phyloP scores from a whole-genome alignment of 1,284 basidiomycete genomes.

The Ganoderma sinense region DNA sequence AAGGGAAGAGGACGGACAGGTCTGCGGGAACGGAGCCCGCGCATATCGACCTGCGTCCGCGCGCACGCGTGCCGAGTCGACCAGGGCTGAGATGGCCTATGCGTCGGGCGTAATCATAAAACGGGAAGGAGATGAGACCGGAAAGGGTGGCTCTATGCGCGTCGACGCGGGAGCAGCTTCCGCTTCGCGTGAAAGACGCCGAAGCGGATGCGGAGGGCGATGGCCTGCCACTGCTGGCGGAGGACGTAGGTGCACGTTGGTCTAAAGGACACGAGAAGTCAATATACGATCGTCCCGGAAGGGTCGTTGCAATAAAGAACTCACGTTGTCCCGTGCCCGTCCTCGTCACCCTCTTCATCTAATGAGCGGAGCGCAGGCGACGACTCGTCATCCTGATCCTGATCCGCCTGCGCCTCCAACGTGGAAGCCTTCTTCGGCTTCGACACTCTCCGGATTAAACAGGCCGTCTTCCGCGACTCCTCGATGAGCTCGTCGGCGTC shows the following conservation, averaged over 20 bases:
- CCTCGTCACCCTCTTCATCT: constrained; percentile 26
- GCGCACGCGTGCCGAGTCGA: constrained; percentile 30
- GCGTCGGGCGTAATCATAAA: constrained; percentile 19
- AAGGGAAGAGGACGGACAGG: constrained; percentile 11
- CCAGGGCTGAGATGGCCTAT: constrained; percentile 25
- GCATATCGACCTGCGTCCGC: constrained; percentile 29
- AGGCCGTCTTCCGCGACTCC: constrained; percentile 27
- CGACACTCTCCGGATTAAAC: constrained; percentile 27
- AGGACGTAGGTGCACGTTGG: constrained; percentile 64
- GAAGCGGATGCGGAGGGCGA: constrained; percentile 60
- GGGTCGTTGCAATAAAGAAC: constrained; percentile 1
- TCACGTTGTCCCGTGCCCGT: constrained; percentile 45
- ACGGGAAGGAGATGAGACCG: constrained; percentile 1
- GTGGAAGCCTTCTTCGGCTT: constrained; percentile 27
- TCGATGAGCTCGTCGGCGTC: constrained; percentile 28
- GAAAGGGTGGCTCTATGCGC: constrained; percentile 24
- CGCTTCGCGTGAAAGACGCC: constrained; percentile 65
- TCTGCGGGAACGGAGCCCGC: constrained; percentile 12
- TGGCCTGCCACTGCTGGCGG: constrained; percentile 64
- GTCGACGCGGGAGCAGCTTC: constrained; percentile 30
- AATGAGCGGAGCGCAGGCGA: constrained; percentile 25
- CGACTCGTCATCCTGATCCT: constrained; percentile 27
- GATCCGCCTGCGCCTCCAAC: constrained; percentile 19
- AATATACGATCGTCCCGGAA: background rate
- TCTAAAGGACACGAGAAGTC: constrained; percentile 32